Base-by-base conservation (phyloP, 2,329 filamentous ascomycete species). In the Diaporthe vexans region DNA sequence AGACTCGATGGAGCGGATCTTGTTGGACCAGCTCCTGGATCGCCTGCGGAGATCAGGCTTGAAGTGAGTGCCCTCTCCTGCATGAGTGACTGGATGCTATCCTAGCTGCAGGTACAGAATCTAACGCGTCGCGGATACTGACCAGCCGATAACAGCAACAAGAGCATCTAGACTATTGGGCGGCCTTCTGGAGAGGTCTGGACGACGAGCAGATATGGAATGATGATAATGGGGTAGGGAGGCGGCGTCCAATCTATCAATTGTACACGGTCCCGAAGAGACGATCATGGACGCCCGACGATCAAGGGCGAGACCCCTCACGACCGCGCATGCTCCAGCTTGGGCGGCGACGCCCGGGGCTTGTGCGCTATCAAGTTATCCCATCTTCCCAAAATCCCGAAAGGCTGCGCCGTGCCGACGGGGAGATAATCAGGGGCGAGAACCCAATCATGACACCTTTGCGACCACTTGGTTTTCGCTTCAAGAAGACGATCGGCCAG, bases 361-460 rank as follows among this genome's bases (percentile, higher is more conserved):
- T 54, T 33, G 7, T 68, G n/a, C 63, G 6, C 48, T 68, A 68
- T 6, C n/a, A 68, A 9, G 15, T 21, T 0, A 21, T 68, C 13
- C n/a, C 1, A 7, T 7, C 46, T 9, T n/a, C 40, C 13, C 26
- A 17, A 5, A 17, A 54, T 2, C 46, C 63, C 0, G 48, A 40
- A 1, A 37, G n/a, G 21, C 48, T 68, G 9, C n/a, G 33, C 1
- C 63, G 63, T 6, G 33, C 33, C 63, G 19, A 37, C 9, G 63
- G 63, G 4, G 48, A 68, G 5, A 68, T 68, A 17, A 68, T 54
- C 3, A 52, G 48, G 21, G 63, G 63, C 15, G 29, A 51, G 2
- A 54, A 68, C 19, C 63, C 63, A 17, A 4, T 68, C n/a, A 68
- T 68, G 63, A 68, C 29, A 9, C n/a, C 46, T 17, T 40, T 68